A percentile compares a stretch with the other conserved stretches of the same genome.
phyloP scores from a whole-genome alignment of 108 stramenopile species.

The Skeletonema costatum region DNA sequence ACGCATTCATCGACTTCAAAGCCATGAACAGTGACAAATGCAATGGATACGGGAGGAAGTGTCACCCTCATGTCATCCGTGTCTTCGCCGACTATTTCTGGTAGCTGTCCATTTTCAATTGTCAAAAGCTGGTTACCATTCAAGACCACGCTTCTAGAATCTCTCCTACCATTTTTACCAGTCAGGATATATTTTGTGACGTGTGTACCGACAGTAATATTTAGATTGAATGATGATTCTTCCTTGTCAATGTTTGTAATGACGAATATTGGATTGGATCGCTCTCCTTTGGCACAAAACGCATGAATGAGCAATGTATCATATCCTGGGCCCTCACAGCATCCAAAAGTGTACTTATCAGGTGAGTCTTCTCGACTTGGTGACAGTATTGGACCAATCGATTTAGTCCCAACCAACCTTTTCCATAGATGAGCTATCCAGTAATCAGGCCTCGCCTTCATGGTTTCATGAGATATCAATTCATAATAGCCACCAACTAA shows the following conservation, averaged over 20 bases:
- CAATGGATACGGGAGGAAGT: constrained; percentile 29
- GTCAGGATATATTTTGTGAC: constrained; percentile 17
- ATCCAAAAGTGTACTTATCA: constrained; percentile 19
- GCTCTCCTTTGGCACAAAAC: constrained; percentile 22
- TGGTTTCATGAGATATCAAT: constrained; percentile 24
- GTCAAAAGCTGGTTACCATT: neutral
- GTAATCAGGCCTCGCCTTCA: constrained; percentile 38
- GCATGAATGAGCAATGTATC: constrained; percentile 37
- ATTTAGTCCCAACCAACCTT: constrained; percentile 16
- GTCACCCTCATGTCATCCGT: neutral
- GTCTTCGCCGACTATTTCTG: neutral
- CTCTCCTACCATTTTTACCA: neutral
- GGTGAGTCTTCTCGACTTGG: neutral
- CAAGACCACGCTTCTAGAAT: neutral
- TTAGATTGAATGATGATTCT: constrained; percentile 5
- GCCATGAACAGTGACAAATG: constrained; percentile 25
- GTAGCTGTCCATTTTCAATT: neutral
- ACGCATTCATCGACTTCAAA: constrained; percentile 10
- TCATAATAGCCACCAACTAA: constrained; percentile 36
- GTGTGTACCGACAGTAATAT: constrained; percentile 15
- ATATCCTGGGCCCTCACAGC: constrained; percentile 28
- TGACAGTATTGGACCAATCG: constrained; percentile 30
- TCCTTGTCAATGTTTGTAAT: constrained; percentile 28
- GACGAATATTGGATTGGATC: constrained; percentile 13
- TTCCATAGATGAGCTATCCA: constrained; percentile 46